Evolutionary conservation across 768 basidiomycete species (phyloP).

Genomic region (Dendrothele bispora): DNA sequence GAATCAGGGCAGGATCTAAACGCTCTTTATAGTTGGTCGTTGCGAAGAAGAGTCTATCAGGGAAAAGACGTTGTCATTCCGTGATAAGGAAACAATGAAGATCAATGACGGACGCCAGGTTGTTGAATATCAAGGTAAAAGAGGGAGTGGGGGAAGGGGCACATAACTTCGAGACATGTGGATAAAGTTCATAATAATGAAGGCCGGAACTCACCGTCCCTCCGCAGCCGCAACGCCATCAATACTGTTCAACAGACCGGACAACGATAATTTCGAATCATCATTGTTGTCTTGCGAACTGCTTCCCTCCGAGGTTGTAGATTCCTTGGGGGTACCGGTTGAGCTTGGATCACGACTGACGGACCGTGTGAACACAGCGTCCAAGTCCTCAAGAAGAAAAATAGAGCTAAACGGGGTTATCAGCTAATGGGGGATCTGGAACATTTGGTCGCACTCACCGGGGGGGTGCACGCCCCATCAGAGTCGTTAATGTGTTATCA

Average conservation of each 20-base stretch:
- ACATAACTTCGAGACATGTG: background rate
- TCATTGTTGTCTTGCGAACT: conserved; percentile 53
- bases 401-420: conserved; percentile 60
- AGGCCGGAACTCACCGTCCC: conserved; percentile 66
- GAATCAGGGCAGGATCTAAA: conserved; percentile 83
- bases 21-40: conserved; percentile 93
- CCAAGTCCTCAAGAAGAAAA: conserved; percentile 89
- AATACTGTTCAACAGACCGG: conserved; percentile 81
- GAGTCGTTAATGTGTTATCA: conserved; percentile 80
- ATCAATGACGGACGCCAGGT: too few species aligned
- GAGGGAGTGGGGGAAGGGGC: background rate
- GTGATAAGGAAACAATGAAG: too few species aligned
- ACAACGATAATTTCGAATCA: conserved; percentile 81
- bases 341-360: conserved; percentile 80
- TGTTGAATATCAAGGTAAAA: too few species aligned
- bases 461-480: conserved; percentile 86
- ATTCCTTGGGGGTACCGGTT: conserved; percentile 65
- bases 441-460: conserved; percentile 43
- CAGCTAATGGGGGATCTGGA: conserved; percentile 8
- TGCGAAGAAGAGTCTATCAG: conserved; percentile 73
- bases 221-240: conserved; percentile 85
- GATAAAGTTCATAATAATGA: conserved; percentile 2
- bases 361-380: conserved; percentile 86
- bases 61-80: conserved; percentile 12
- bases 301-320: conserved; percentile 39